phyloP scores from a whole-genome alignment of 2,329 filamentous ascomycete genomes.

The Thermothelomyces thermophilus region DNA sequence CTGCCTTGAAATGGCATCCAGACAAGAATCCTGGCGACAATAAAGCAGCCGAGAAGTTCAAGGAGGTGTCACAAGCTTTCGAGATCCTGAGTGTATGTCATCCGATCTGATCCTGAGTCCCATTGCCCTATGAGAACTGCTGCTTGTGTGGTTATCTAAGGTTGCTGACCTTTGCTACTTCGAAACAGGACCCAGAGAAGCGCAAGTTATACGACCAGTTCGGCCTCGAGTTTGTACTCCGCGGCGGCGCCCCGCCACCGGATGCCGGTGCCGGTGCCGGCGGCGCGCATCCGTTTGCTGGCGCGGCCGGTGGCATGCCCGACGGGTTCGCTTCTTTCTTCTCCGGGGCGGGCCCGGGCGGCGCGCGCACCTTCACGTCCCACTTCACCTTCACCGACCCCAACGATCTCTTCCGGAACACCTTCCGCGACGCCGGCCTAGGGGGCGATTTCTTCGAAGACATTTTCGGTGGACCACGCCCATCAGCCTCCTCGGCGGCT shows the following conservation, averaged over 20 bases:
- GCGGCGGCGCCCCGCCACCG: conserved; percentile 67
- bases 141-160: no score
- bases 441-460: conserved; percentile 48
- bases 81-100: conserved; percentile 65
- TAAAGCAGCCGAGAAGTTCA: conserved; percentile 88
- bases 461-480: conserved; percentile 36
- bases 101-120: no score
- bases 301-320: conserved; percentile 46
- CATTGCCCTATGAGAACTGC: no score
- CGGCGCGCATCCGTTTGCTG: conserved; percentile 52
- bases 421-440: conserved; percentile 36
- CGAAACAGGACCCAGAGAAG: conserved; percentile 80
- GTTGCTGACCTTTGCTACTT: no score
- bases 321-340: conserved; percentile 24
- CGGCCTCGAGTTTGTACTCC: conserved; percentile 85
- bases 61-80: conserved; percentile 95
- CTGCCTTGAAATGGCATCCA: conserved; percentile 85
- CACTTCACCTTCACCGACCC: conserved; percentile 79
- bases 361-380: conserved; percentile 36
- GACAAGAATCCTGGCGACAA: conserved; percentile 99
- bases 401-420: conserved; percentile 71
- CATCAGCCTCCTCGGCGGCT: conserved; percentile 34
- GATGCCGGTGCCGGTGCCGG: conserved; percentile 40
- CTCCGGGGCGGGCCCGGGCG: conserved; percentile 30
- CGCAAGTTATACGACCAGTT: conserved; percentile 92